Evolutionary conservation across 768 basidiomycete species (phyloP).

Genomic region (Nidula microcarpa): DNA sequence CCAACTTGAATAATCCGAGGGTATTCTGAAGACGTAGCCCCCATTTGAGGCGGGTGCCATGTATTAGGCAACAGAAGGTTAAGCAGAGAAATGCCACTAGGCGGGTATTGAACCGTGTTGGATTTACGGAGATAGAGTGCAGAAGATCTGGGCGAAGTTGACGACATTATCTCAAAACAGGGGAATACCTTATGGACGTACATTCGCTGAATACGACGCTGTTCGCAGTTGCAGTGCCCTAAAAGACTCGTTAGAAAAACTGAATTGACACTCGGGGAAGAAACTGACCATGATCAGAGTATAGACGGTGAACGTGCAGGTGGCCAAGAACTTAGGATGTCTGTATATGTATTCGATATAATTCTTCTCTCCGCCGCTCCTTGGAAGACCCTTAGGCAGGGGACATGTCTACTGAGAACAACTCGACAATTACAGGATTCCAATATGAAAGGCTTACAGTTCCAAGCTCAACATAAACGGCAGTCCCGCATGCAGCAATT

Average conservation of each 20-base stretch:
- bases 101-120: slow-evolving; percentile 45
- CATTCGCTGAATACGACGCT: slow-evolving; percentile 75
- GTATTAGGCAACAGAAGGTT: slow-evolving; percentile 53
- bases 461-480: slow-evolving; percentile 73
- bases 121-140: slow-evolving; percentile 45
- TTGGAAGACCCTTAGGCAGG: slow-evolving; percentile 47
- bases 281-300: slow-evolving; percentile 45
- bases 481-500: slow-evolving; percentile 63
- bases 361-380: slow-evolving; percentile 74
- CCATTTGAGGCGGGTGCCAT: slow-evolving; percentile 48
- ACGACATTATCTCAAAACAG: background rate
- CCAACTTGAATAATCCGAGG: slow-evolving; percentile 60
- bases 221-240: slow-evolving; percentile 60
- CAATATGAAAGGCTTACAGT: slow-evolving; percentile 39
- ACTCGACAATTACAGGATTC: too few relatives aligned
- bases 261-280: too few relatives aligned
- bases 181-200: slow-evolving; percentile 11
- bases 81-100: slow-evolving; percentile 52
- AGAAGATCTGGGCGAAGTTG: slow-evolving; percentile 45
- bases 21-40: slow-evolving; percentile 64
- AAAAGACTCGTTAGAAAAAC: background rate
- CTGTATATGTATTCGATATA: slow-evolving; percentile 72
- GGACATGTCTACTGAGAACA: too few relatives aligned
- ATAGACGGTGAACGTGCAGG: slow-evolving; percentile 58
- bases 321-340: slow-evolving; percentile 56